These are phyloP conservation scores for Anaeramoeba flamelloides DNA, from an alignment of 78 protist genomes.

Conservation along the genomic window DNA sequence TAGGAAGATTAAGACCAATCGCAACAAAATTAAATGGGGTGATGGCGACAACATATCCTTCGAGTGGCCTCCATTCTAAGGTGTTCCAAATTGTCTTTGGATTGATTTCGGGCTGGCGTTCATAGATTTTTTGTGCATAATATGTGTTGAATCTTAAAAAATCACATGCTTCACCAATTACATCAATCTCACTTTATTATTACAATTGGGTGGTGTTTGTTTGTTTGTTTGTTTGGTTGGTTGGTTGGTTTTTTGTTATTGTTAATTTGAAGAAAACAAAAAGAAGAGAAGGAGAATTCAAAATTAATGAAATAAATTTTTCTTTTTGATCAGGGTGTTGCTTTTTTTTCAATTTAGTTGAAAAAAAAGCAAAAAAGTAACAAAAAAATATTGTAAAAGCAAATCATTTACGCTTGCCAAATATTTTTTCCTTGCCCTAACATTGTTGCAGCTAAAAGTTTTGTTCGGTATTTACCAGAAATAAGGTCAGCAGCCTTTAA, in stretches of 20 bases:
- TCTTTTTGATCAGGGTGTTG: too few species aligned
- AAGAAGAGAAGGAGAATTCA: too few species aligned
- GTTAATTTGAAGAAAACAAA: too few species aligned
- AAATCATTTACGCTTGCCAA: too few species aligned
- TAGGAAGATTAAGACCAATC: constrained; percentile 67
- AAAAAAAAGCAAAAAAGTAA: too few species aligned
- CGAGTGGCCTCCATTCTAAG: constrained; percentile 61
- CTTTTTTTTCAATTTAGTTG: too few species aligned
- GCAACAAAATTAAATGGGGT: constrained; percentile 89
- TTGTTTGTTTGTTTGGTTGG: too few species aligned
- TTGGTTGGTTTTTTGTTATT: too few species aligned
- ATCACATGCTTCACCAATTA: constrained; percentile 62
- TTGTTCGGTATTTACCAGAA: constrained; percentile 34
- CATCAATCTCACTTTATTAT: constrained; percentile 76
- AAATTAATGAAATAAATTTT: too few species aligned
- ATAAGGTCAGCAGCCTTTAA: constrained; percentile 62
- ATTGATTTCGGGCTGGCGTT: constrained; percentile 53
- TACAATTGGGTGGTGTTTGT: too few species aligned
- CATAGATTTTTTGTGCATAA: constrained; percentile 54
- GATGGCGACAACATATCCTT: constrained; percentile 74
- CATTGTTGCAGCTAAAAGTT: constrained; percentile 45
- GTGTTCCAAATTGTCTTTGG: constrained; percentile 56
- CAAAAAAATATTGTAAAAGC: too few species aligned
- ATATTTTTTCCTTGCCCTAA: constrained; percentile 53
- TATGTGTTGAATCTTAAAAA: constrained; percentile 62